Evolutionary conservation across 164 flowering plant genomes (phyloP).

Genomic region (Litsea cubeba): DNA sequence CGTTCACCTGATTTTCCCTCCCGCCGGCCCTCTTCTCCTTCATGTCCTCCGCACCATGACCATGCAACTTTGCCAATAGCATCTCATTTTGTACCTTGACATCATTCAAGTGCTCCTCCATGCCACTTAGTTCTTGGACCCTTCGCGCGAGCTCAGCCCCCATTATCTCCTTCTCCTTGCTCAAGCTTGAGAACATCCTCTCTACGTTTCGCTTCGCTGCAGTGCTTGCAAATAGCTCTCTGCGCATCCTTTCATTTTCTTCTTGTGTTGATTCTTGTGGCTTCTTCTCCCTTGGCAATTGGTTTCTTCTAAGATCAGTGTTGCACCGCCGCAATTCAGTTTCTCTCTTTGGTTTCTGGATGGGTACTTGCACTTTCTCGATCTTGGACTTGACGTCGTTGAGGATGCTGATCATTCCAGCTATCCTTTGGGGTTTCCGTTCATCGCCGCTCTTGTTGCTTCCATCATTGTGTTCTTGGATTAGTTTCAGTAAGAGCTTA

Average conservation of each 20-base stretch:
- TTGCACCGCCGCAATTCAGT: conserved; percentile 54
- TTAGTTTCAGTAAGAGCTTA: conserved; percentile 49
- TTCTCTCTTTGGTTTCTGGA: conserved; percentile 11
- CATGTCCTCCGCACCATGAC: conserved; percentile 36
- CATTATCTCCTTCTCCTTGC: conserved; percentile 88
- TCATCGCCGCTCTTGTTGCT: conserved; percentile 29
- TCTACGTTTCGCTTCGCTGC: conserved; percentile 66
- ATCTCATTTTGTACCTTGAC: conserved; percentile 64
- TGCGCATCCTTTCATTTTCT: conserved; percentile 48
- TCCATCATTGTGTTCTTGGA: conserved; percentile 61
- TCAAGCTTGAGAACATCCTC: conserved; percentile 75
- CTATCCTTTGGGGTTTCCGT: conserved; percentile 40
- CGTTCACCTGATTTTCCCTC: conserved; percentile 21
- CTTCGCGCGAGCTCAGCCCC: conserved; percentile 63
- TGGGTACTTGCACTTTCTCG: conserved; percentile 35
- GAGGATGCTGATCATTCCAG: conserved; percentile 59
- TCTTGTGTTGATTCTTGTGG: conserved; percentile 21
- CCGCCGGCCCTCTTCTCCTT: conserved; percentile 24
- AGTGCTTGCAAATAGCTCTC: conserved; percentile 45
- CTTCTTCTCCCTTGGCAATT: conserved; percentile 24
- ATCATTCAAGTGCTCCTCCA: conserved; percentile 68
- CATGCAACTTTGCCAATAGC: conserved; percentile 42
- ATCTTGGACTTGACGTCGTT: conserved; percentile 53
- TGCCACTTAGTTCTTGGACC: conserved; percentile 45
- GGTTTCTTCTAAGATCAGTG: conserved; percentile 36